These are phyloP conservation scores for Luzula sylvatica DNA, from an alignment of 176 grass and related monocot genomes.

Conservation along the genomic window DNA sequence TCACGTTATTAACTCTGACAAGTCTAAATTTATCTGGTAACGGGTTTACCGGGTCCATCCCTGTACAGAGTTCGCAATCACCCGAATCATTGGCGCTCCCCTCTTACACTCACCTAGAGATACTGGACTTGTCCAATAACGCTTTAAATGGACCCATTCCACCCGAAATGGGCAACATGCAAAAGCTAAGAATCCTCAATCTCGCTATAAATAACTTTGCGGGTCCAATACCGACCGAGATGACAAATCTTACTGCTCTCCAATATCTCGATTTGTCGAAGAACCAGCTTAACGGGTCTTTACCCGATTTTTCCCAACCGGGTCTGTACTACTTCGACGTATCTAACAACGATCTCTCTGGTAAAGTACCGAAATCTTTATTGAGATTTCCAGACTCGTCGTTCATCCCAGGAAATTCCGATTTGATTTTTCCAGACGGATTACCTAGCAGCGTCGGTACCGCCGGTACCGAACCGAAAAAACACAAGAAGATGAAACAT, in stretches of 20 bases:
- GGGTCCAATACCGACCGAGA: slow-evolving; percentile 62
- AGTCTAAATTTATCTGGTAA: slow-evolving; percentile 78
- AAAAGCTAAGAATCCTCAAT: slow-evolving; percentile 54
- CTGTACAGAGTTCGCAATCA: slow-evolving; percentile 58
- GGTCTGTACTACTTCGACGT: slow-evolving; percentile 61
- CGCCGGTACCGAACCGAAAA: slow-evolving; percentile 19
- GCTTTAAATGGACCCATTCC: slow-evolving; percentile 58
- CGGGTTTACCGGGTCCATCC: slow-evolving; percentile 63
- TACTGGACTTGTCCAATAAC: slow-evolving; percentile 79
- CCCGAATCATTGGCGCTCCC: slow-evolving; percentile 55
- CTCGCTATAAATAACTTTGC: slow-evolving; percentile 67
- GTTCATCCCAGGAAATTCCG: slow-evolving; percentile 74
- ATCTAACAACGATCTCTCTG: slow-evolving; percentile 73
- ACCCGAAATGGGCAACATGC: slow-evolving; percentile 69
- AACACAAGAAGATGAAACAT: slow-evolving; percentile 44
- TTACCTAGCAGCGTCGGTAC: slow-evolving; percentile 41
- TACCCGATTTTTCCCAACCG: slow-evolving; percentile 72
- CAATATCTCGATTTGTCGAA: slow-evolving; percentile 76
- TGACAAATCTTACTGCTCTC: slow-evolving; percentile 55
- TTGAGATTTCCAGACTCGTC: slow-evolving; percentile 64
- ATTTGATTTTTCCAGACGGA: slow-evolving; percentile 58
- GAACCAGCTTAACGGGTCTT: slow-evolving; percentile 62
- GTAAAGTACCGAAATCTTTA: slow-evolving; percentile 66
- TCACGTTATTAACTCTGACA: slow-evolving; percentile 48
- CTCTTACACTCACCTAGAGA: slow-evolving; percentile 50